Base-by-base conservation (phyloP, 2,329 filamentous ascomycete species). In the Phaeophleospora eucalypticola region DNA sequence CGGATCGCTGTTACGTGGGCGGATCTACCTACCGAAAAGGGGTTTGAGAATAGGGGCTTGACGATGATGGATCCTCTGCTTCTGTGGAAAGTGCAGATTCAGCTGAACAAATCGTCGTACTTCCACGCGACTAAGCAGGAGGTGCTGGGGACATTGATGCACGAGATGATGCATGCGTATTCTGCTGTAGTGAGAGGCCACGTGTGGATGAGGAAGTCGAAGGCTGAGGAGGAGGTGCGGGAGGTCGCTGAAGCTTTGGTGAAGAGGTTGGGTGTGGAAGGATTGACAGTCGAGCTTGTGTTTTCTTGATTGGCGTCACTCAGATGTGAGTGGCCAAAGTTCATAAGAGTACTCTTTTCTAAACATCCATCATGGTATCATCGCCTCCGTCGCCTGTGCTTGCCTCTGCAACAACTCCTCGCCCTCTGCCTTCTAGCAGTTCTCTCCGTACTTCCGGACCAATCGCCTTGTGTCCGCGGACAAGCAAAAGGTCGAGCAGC, bases 371-470 rank as follows among this genome's bases (percentile, higher is more conserved):
- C 89, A 96, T 96, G 14, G 89, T 95, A 72, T 97, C 91, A 66
- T 97, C 80, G 46, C 79, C 90, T 58, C 89, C 82, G 34, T 57
- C 58, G 79, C 71, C 18, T 61, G 78, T 62, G 70, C 74, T 56
- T 69, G 70, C 79, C 66, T 87, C 84, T 17, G 83, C 64, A 18
- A 82, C 74, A 4, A 91, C 81, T 32, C 91, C 91, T 53, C 93
- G 79, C 2, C 89, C 91, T 68, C 93, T 79, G 2, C 93, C 93
- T 19, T 89, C 89, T 39, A 97, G 70, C 62, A 98, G 66, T 67
- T 98, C 91, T 60, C 89, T 82, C 58, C 93, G 77, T 19, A 97
- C 87, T 66, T 97, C 93, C 0, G 93, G 89, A 0, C 89, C 89
- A 54, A 98, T 96, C 50, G 84, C 81, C 51, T 83, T 82, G 70